Percentiles rank a stretch among this genome's conserved stretches.
phyloP scores from a whole-genome alignment of 2,329 filamentous ascomycete species.

The Aspergillus latus region DNA sequence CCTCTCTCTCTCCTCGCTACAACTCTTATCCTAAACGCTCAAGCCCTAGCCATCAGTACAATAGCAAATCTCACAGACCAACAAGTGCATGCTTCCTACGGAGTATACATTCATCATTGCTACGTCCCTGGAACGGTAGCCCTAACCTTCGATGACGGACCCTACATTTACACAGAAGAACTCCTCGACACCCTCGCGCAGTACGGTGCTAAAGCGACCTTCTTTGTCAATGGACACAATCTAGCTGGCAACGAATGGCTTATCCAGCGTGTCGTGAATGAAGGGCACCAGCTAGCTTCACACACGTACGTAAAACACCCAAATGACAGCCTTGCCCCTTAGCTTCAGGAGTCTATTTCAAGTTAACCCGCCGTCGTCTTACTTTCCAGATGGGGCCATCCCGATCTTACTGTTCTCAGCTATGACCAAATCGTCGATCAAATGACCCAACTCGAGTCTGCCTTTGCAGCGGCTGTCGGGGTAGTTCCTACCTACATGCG shows the following conservation, averaged over 20 bases:
- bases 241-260: conserved; percentile 27
- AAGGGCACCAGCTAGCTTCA: conserved; percentile 50
- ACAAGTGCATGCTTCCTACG: conserved; percentile 22
- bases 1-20: conserved; percentile 2
- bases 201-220: conserved; percentile 62
- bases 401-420: conserved; percentile 37
- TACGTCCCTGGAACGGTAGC: conserved; percentile 56
- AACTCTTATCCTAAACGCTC: background rate
- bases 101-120: conserved; percentile 46
- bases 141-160: conserved; percentile 66
- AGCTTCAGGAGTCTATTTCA: background rate
- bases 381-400: conserved; percentile 39
- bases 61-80: too few relatives aligned
- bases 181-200: conserved; percentile 58
- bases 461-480: conserved; percentile 43
- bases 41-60: background rate
- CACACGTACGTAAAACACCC: conserved; percentile 38
- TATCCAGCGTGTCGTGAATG: conserved; percentile 30
- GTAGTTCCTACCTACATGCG: conserved; percentile 51
- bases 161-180: conserved; percentile 57
- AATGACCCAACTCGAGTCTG: conserved; percentile 45
- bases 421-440: conserved; percentile 34
- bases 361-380: background rate
- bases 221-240: conserved; percentile 57
- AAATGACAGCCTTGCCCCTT: conserved; percentile 1